phyloP scores from a whole-genome alignment of 495 filamentous ascomycete species.

The Penicillium paxilli region DNA sequence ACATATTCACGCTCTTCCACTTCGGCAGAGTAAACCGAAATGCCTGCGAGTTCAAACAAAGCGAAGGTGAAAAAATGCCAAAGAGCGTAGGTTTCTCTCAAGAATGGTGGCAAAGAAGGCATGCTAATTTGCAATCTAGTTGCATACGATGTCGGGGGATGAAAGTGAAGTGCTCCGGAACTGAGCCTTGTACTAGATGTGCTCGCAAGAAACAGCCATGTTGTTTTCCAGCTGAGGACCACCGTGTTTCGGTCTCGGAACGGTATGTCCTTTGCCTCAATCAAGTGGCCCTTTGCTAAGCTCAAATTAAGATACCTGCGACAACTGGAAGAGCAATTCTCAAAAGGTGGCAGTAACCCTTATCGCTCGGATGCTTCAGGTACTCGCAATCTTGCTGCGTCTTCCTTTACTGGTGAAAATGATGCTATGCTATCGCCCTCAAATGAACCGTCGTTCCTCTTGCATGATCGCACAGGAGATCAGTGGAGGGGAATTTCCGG shows the following conservation, averaged over 20 bases:
- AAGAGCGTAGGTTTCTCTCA: conserved; percentile 19
- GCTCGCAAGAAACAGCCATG: conserved; percentile 30
- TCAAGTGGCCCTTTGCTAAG: not conserved
- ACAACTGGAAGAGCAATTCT: conserved; percentile 23
- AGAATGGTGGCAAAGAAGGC: not conserved
- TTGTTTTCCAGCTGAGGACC: conserved; percentile 31
- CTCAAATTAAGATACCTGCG: conserved; percentile 17
- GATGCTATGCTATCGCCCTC: conserved; percentile 6
- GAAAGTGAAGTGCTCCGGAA: conserved; percentile 41
- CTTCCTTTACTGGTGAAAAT: conserved; percentile 5
- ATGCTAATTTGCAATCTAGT: conserved; percentile 7
- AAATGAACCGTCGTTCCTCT: conserved; percentile 1
- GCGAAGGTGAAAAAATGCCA: conserved; percentile 24
- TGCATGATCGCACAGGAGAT: not conserved
- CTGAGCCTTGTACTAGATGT: conserved; percentile 34
- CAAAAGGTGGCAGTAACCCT: not conserved
- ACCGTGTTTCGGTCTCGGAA: conserved; percentile 32
- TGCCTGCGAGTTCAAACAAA: conserved; percentile 16
- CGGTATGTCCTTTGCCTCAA: conserved; percentile 14
- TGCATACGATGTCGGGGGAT: conserved; percentile 38
- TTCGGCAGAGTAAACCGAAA: conserved; percentile 5
- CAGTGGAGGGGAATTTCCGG: conserved; percentile 5
- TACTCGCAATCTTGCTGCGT: not conserved
- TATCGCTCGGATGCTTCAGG: not conserved
- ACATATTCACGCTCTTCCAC: not conserved